phyloP scores from a whole-genome alignment of 2,329 filamentous ascomycete genomes.

The Zasmidium angulare region DNA sequence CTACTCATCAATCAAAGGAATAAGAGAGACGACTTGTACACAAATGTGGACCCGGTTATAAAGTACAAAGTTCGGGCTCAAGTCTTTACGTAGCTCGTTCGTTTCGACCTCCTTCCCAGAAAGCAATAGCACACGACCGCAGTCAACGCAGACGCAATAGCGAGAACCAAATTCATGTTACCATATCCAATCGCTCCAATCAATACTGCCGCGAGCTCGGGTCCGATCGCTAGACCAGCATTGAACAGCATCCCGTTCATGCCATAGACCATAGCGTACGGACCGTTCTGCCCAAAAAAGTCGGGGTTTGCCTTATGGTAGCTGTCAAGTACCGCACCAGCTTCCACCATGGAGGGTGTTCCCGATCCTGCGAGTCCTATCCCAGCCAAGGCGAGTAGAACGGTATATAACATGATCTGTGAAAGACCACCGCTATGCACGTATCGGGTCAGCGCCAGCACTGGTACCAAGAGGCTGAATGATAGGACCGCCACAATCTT shows the following conservation, averaged over 20 bases:
- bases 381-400: constrained; percentile 27
- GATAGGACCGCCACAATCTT: constrained; percentile 39
- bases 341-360: constrained; percentile 58
- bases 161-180: constrained; percentile 53
- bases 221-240: constrained; percentile 57
- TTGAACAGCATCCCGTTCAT: constrained; percentile 61
- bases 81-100: not conserved
- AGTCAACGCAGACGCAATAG: constrained; percentile 42
- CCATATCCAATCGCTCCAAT: constrained; percentile 53
- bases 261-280: constrained; percentile 62
- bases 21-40: too few species aligned
- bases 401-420: constrained; percentile 43
- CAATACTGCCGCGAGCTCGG: constrained; percentile 52
- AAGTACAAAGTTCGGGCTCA: too few species aligned
- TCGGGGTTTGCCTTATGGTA: constrained; percentile 57
- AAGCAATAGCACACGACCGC: constrained; percentile 42
- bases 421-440: constrained; percentile 32
- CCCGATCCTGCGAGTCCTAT: constrained; percentile 57
- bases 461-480: constrained; percentile 39
- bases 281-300: constrained; percentile 48
- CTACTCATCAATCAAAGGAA: too few species aligned
- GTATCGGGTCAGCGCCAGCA: constrained; percentile 40
- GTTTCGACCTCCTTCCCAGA: constrained; percentile 28
- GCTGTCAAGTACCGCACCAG: constrained; percentile 54
- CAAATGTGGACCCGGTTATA: too few species aligned